Percentiles rank a stretch among this genome's conserved stretches.
Evolutionary conservation across 148 eudicot species (phyloP).

Genomic region (Amaranthus cruentus): DNA sequence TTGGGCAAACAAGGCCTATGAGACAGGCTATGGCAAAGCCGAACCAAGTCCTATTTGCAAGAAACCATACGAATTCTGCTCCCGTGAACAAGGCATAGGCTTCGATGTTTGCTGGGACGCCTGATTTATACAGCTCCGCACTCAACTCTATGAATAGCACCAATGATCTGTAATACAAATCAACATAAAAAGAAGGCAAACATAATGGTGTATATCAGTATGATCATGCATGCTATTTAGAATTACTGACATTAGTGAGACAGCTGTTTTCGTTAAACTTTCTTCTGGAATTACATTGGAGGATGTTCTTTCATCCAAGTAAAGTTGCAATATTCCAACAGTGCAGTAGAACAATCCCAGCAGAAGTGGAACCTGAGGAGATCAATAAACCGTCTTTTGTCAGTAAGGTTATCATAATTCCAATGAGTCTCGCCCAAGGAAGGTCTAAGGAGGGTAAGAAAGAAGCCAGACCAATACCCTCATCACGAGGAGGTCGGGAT

Average conservation of each 20-base stretch:
- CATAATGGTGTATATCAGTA: neutral
- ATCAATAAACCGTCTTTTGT: neutral
- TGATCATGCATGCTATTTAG: neutral
- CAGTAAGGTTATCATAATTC: no score
- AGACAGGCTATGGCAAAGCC: slow-evolving; percentile 74
- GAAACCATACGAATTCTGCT: slow-evolving; percentile 65
- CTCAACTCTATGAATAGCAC: slow-evolving; percentile 61
- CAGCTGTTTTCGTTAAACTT: slow-evolving; percentile 35
- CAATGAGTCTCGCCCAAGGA: no score
- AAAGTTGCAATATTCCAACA: slow-evolving; percentile 65
- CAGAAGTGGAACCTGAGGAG: slow-evolving; percentile 62
- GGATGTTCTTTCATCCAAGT: slow-evolving; percentile 46
- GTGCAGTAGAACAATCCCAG: slow-evolving; percentile 69
- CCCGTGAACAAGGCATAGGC: slow-evolving; percentile 72
- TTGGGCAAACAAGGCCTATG: slow-evolving; percentile 67
- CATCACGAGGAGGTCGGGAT: no score
- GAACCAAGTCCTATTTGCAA: slow-evolving; percentile 45
- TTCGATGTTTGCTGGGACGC: slow-evolving; percentile 69
- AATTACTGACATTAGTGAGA: slow-evolving; percentile 53
- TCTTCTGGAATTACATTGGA: slow-evolving; percentile 20
- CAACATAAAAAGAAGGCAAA: neutral
- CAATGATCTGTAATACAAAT: slow-evolving; percentile 45
- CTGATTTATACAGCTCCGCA: slow-evolving; percentile 72
- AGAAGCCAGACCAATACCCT: neutral
- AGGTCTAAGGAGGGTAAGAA: neutral